phyloP scores from a whole-genome alignment of 257 asterid species.

The Anisodus tanguticus region DNA sequence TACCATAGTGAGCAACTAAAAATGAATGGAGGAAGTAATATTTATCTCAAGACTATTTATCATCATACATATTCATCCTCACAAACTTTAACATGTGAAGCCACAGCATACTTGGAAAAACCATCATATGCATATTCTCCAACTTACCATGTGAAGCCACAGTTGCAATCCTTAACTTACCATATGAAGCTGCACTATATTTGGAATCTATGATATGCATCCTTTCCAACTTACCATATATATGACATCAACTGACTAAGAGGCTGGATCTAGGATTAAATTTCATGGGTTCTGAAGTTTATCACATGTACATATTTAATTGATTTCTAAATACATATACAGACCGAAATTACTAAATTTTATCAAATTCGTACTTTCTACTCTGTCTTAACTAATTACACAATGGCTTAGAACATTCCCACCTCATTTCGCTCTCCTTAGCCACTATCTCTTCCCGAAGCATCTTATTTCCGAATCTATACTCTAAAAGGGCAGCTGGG shows the following conservation, averaged over 20 bases:
- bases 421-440: background rate
- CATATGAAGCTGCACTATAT: background rate
- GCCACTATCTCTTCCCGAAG: background rate
- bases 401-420: background rate
- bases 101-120: background rate
- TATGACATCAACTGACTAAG: background rate
- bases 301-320: too few relatives aligned
- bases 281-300: too few relatives aligned
- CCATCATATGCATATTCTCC: background rate
- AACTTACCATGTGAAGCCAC: background rate
- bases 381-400: too few relatives aligned
- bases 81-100: background rate
- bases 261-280: too few relatives aligned
- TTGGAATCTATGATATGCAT: background rate
- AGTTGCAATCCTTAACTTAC: background rate
- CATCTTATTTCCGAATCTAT: too few relatives aligned
- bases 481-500: too few relatives aligned
- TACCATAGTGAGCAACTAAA: too few relatives aligned
- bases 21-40: too few relatives aligned
- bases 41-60: background rate
- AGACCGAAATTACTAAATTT: too few relatives aligned
- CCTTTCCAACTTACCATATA: background rate
- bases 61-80: too few relatives aligned
- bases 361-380: too few relatives aligned
- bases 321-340: too few relatives aligned